Percentiles rank a stretch among this genome's conserved stretches.
Evolutionary conservation across 305 asterid genomes (phyloP).

Genomic region (Stenogyne calaminthoides): DNA sequence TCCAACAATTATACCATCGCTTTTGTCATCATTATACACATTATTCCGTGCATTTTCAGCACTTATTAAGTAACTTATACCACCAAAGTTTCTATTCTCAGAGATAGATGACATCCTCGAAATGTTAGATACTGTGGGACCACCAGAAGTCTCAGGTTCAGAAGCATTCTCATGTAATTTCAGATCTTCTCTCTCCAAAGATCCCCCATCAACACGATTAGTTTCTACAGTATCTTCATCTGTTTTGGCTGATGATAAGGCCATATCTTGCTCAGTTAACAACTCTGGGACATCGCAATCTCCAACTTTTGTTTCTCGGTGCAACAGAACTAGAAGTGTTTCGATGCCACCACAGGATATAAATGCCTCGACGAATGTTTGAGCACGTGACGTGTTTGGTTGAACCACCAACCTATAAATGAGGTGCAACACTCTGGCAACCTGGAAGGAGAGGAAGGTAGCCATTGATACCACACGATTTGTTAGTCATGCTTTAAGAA

Average conservation of each 20-base stretch:
- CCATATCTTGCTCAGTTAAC: slow-evolving; percentile 42
- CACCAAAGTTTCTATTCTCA: slow-evolving; percentile 80
- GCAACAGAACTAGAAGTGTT: slow-evolving; percentile 93
- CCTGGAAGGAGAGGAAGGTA: slow-evolving; percentile 60
- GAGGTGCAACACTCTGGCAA: slow-evolving; percentile 89
- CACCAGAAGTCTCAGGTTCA: slow-evolving; percentile 41
- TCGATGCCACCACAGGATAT: slow-evolving; percentile 91
- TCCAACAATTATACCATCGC: slow-evolving; percentile 82
- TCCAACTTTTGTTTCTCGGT: slow-evolving; percentile 95
- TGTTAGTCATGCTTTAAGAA: slow-evolving; percentile 24
- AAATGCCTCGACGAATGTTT: slow-evolving; percentile 92
- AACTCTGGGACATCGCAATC: slow-evolving; percentile 60
- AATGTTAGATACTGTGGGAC: slow-evolving; percentile 43
- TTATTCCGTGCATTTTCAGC: slow-evolving; percentile 98
- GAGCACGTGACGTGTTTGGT: slow-evolving; percentile 87
- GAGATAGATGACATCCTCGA: slow-evolving; percentile 66
- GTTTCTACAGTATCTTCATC: slow-evolving; percentile 41
- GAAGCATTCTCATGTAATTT: slow-evolving; percentile 48
- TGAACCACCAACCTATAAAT: slow-evolving; percentile 93
- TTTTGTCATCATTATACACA: slow-evolving; percentile 85
- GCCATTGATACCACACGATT: slow-evolving; percentile 30
- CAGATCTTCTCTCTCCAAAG: slow-evolving; percentile 48
- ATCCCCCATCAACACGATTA: slow-evolving; percentile 37
- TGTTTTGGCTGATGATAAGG: slow-evolving; percentile 42
- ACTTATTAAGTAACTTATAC: slow-evolving; percentile 82